Base-by-base conservation (phyloP, 345 rosid genomes). In the Populus pruinosa region DNA sequence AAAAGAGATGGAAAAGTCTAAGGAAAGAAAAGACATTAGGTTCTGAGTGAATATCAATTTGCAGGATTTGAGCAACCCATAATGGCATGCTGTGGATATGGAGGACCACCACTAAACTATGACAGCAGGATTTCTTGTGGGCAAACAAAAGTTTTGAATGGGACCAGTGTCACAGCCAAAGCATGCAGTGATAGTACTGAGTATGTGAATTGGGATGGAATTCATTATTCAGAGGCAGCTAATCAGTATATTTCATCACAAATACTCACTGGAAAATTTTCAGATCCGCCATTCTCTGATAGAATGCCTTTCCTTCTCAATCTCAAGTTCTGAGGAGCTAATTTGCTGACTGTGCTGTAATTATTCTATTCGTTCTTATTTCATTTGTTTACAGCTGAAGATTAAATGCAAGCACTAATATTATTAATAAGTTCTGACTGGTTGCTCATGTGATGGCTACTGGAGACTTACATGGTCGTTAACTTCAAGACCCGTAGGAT, bases 41-140 rank as follows among this genome's bases (percentile, higher is more conserved):
- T 38, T 41, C 5, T 12, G 43, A 23, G 29, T 66, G 72, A 11
- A 20, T 38, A 12, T 44, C 9, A 2, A 74, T 82, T 81, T 87
- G 82, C 88, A 96, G 98, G 98, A 74, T 96, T 96, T 56, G 96
- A 93, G 74, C 94, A 96, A 17, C 95, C 98, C 1, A 78, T 91
- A 82, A 92, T 88, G 94, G 94, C 89, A n/a, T 96, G 99, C 84
- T 96, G 99, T 78, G 99, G 99, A 50, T 77, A 85, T 33, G 96
- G 97, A 80, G 99, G 99, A 18, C 82, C 91, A 2, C 97, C 98
- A 0, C 61, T 93, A 76, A 96, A 96, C 76, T 96, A 96, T 38
- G 94, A 96, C 79, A 85, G 83, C 23, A 84, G 89, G 23, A 76
- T 93, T 75, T 3, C 82, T 0, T 96, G 99, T 78, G 99, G 99